Conservation (phyloP, 305 asterid genomes). For the Fraxinus nigra region DNA sequence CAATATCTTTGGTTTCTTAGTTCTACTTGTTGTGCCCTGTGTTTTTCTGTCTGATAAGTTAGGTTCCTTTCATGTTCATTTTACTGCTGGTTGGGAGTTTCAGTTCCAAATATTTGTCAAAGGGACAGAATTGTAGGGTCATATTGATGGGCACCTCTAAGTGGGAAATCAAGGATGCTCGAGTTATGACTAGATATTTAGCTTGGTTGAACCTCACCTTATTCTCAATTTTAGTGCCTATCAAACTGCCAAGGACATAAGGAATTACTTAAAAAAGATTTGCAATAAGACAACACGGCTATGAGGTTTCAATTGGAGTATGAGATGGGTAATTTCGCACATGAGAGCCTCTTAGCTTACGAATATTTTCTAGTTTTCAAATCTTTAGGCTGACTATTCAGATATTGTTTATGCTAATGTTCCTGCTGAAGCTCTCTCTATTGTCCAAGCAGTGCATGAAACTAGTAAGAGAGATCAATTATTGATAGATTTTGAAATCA, state of each 20-base stretch:
- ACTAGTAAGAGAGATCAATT: background rate
- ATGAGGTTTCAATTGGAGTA: slow-evolving; percentile 6
- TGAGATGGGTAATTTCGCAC: slow-evolving; percentile 4
- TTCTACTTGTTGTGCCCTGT: background rate
- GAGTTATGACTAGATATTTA: background rate
- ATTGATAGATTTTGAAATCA: background rate
- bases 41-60: background rate
- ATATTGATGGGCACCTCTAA: background rate
- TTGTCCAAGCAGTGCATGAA: background rate
- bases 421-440: background rate
- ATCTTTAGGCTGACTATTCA: background rate
- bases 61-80: background rate
- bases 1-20: background rate
- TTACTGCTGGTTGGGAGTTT: background rate
- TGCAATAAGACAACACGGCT: background rate
- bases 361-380: background rate
- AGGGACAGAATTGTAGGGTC: background rate
- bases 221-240: background rate
- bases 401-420: background rate
- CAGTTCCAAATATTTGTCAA: background rate
- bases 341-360: background rate
- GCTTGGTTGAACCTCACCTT: background rate
- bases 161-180: background rate
- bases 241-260: background rate
- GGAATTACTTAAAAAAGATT: background rate